Base-by-base conservation (phyloP, 2,329 filamentous ascomycete species). In the Colletotrichum truncatum region DNA sequence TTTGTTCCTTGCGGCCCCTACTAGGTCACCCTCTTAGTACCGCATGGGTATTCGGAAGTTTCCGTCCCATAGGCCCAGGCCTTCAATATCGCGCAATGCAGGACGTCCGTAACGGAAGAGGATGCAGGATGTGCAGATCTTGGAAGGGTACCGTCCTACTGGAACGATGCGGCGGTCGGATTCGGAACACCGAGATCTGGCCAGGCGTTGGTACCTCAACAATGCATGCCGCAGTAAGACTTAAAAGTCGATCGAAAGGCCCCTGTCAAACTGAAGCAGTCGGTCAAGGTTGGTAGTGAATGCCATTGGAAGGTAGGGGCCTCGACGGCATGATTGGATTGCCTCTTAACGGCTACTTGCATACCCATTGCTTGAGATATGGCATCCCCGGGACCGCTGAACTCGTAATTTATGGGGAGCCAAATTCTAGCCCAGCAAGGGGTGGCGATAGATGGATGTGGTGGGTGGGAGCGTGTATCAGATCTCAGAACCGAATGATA, bases 161-260 rank as follows among this genome's bases (percentile, higher is more conserved):
- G 57, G 63, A 63, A 66, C 63, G 36, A 66, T 66, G 51, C 51
- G 26, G 58, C 51, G 63, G 28, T 23, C 43, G 61, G 57, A 36
- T 62, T 53, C 16, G 26, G 26, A 18, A 43, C 34, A 41, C 32
- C 48, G 32, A 55, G 21, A 51, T 56, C 38, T 65, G 21, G 45
- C 36, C 25, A 18, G 30, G 43, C 41, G 43, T 49, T 41, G 32
- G 41, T 28, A 41, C 51, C 25, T 34, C 18, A 23, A 21, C 14
- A 26, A 46, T 30, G 30, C 46, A 53, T 60, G 61, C 56, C 14
- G 43, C 43, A 62, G 32, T 23, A 14, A 38, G n/a, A 21, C 12
- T 48, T 12, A 32, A 28, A 30, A 21, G 34, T 14, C 28, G 21
- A 34, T 26, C 41, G 21, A 38, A 45, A 26, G 57, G 23, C 18